phyloP scores from a whole-genome alignment of 768 basidiomycete genomes.

The Porpolomopsis calyptriformis region DNA sequence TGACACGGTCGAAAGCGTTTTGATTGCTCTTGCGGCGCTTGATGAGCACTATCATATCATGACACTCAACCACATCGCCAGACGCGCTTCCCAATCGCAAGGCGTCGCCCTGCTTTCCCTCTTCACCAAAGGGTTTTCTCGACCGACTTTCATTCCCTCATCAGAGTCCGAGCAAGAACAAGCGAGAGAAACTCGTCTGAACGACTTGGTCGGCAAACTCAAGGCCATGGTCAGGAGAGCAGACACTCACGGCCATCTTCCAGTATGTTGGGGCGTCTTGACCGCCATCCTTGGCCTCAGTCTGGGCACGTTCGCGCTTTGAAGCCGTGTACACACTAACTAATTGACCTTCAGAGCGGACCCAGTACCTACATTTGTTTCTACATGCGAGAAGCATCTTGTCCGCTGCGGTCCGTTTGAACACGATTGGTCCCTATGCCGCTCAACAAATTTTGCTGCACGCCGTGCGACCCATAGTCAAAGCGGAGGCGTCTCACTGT shows the following conservation, averaged over 20 bases:
- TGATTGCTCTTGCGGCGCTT: constrained; percentile 41
- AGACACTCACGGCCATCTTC: constrained; percentile 69
- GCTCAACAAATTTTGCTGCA: constrained; percentile 82
- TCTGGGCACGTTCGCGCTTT: constrained; percentile 39
- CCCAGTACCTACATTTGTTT: constrained; percentile 84
- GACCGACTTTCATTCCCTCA: constrained; percentile 30
- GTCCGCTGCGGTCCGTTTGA: constrained; percentile 87
- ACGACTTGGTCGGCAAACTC: constrained; percentile 48
- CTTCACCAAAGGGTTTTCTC: constrained; percentile 71
- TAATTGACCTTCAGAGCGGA: constrained; percentile 44
- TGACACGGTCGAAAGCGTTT: constrained; percentile 13
- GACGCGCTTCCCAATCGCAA: constrained; percentile 82
- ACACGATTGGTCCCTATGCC: constrained; percentile 85
- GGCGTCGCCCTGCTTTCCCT: constrained; percentile 88
- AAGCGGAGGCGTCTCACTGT: constrained; percentile 37
- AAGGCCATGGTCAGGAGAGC: constrained; percentile 60
- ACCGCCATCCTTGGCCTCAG: constrained; percentile 66
- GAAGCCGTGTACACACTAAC: neutral
- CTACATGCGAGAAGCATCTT: constrained; percentile 83
- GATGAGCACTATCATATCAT: constrained; percentile 76
- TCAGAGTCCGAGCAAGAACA: constrained; percentile 16
- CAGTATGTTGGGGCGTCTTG: constrained; percentile 84
- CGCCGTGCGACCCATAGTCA: constrained; percentile 56
- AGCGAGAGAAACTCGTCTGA: constrained; percentile 18
- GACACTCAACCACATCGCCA: constrained; percentile 82